Percentiles rank a stretch among this genome's conserved stretches.
Conservation (phyloP, 768 basidiomycete genomes). For the Suillus paluster region DNA sequence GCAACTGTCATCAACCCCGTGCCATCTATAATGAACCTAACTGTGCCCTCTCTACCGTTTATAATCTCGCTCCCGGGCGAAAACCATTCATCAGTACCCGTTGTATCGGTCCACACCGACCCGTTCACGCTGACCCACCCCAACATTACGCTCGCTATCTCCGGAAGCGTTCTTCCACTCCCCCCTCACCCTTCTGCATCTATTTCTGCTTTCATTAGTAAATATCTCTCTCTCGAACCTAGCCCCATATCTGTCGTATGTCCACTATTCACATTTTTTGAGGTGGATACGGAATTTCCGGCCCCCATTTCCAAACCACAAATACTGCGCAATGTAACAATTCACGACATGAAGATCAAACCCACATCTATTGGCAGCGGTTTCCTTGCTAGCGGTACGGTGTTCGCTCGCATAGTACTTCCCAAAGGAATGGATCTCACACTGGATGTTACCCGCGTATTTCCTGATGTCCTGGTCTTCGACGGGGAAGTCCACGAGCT, state of each 20-base stretch:
- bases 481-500: slow-evolving; percentile 65
- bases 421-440: slow-evolving; percentile 70
- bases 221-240: slow-evolving; percentile 60
- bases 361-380: slow-evolving; percentile 39
- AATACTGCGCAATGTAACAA: slow-evolving; percentile 72
- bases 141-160: slow-evolving; percentile 63
- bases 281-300: slow-evolving; percentile 61
- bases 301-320: slow-evolving; percentile 65
- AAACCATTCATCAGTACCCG: slow-evolving; percentile 38
- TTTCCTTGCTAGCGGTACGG: slow-evolving; percentile 72
- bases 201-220: slow-evolving; percentile 65
- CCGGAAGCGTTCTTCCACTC: slow-evolving; percentile 62
- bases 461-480: slow-evolving; percentile 79
- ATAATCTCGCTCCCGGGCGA: slow-evolving; percentile 51
- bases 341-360: slow-evolving; percentile 75
- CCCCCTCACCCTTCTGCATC: slow-evolving; percentile 40
- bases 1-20: slow-evolving; percentile 65
- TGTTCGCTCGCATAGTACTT: slow-evolving; percentile 67
- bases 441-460: slow-evolving; percentile 64
- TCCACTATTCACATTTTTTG: slow-evolving; percentile 54
- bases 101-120: slow-evolving; percentile 58
- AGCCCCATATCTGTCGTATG: slow-evolving; percentile 64
- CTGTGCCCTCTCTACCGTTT: slow-evolving; percentile 65
- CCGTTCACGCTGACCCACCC: slow-evolving; percentile 69
- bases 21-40: slow-evolving; percentile 52